phyloP scores from a whole-genome alignment of 1,284 basidiomycete genomes.

The Malassezia cuniculi region DNA sequence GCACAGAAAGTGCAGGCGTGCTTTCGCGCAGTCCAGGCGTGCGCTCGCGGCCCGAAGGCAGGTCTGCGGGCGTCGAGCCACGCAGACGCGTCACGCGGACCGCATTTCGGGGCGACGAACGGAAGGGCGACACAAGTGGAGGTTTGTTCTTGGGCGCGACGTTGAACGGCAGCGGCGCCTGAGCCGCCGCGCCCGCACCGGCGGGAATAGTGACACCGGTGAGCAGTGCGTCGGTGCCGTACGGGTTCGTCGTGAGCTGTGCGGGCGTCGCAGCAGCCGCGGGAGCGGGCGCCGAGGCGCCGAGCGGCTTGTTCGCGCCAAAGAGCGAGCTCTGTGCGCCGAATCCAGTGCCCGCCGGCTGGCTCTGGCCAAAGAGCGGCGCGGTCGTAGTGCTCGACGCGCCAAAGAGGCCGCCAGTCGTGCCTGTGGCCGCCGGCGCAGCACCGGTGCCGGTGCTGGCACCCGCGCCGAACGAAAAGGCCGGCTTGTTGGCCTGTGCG shows the following conservation, averaged over 20 bases:
- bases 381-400: slow-evolving; percentile 11
- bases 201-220: slow-evolving; percentile 21
- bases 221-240: slow-evolving; percentile 61
- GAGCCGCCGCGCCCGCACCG: slow-evolving; percentile 23
- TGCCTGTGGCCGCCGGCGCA: slow-evolving; percentile 20
- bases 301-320: slow-evolving; percentile 12
- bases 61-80: slow-evolving; percentile 33
- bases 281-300: slow-evolving; percentile 14
- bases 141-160: slow-evolving; percentile 46
- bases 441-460: slow-evolving; percentile 16
- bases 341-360: slow-evolving; percentile 9
- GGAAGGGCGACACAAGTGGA: slow-evolving; percentile 49
- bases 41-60: slow-evolving; percentile 21
- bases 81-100: slow-evolving; percentile 38
- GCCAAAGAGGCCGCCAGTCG: slow-evolving; percentile 47
- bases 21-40: slow-evolving; percentile 36
- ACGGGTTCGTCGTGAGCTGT: slow-evolving; percentile 66
- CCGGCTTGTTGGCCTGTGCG: slow-evolving; percentile 19
- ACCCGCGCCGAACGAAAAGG: slow-evolving; percentile 32
- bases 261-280: slow-evolving; percentile 36
- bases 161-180: slow-evolving; percentile 37
- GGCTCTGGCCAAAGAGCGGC: slow-evolving; percentile 20
- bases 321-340: slow-evolving; percentile 23
- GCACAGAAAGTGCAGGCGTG: slow-evolving; percentile 25
- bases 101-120: slow-evolving; percentile 32